Base-by-base conservation (phyloP, 306 rosid genomes). In the Dicorynia guianensis region DNA sequence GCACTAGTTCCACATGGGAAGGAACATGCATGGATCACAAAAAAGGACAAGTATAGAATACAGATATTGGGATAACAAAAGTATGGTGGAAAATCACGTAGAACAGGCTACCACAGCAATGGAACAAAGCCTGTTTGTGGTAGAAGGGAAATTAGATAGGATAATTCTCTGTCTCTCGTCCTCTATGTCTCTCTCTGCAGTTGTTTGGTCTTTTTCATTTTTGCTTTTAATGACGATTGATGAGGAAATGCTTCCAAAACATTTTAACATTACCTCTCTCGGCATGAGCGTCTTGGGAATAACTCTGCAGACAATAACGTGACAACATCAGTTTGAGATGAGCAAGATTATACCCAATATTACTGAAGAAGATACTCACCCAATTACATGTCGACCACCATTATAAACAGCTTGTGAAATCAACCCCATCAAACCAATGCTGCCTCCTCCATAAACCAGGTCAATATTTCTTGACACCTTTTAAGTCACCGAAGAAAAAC, bases 231-330 rank as follows among this genome's bases (percentile, higher is more conserved):
- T 48, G 36, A 58, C 67, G 67, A 76, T 44, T 66, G 30, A 67
- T 15, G 48, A 43, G 53, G 36, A 81, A 76, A 80, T 71, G 72
- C 25, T 79, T 80, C 53, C 77, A 77, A 60, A 36, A 55, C 74
- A 52, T 20, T 47, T 72, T 44, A 33, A 63, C 81, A 83, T 63
- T 86, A 95, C 98, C 97, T 95, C 98, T 89, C 97, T 92, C 20
- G 98, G 97, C 97, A 90, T 95, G 52, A 95, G 92, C 38, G 97
- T 89, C 93, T 85, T 95, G 77, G 98, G 98, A 76, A 95, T 95
- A 52, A 95, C 92, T 82, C 98, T 95, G 88, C 79, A 85, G 67
- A 80, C 81, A 82, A 79, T 50, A 84, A 86, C 70, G 83, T 67
- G 79, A 84, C 82, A 70, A 81, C 71, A 4, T 86, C 46, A 79